phyloP scores from a whole-genome alignment of 495 filamentous ascomycete genomes.

The Penicillium ucsense region DNA sequence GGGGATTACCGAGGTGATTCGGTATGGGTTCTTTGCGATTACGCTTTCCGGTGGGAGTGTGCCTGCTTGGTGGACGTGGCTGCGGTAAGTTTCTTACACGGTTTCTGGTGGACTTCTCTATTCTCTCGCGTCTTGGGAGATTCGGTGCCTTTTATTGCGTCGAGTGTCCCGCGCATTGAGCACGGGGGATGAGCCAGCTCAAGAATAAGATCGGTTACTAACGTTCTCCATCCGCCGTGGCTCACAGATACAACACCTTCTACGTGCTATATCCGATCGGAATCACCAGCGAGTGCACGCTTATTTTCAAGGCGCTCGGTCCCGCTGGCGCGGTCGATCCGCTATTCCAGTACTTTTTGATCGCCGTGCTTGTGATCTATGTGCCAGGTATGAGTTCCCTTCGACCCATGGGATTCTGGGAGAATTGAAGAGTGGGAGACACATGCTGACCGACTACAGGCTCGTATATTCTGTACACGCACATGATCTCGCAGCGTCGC shows the following conservation, averaged over 20 bases:
- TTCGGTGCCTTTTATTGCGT: too few relatives aligned
- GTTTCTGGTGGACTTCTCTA: constrained; percentile 1
- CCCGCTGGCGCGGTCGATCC: constrained; percentile 44
- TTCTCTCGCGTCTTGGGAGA: not conserved
- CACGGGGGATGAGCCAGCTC: too few relatives aligned
- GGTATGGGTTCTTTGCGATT: constrained; percentile 80
- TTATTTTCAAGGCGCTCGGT: constrained; percentile 56
- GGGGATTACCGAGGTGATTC: constrained; percentile 76
- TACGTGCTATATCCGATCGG: constrained; percentile 86
- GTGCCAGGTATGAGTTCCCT: constrained; percentile 58
- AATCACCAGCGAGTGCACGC: constrained; percentile 72
- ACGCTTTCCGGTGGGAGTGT: constrained; percentile 49
- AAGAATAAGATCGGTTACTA: too few relatives aligned
- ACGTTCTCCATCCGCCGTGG: too few relatives aligned
- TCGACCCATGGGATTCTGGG: not conserved
- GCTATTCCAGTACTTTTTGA: constrained; percentile 48
- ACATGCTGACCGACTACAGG: constrained; percentile 39
- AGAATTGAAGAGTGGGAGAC: not conserved
- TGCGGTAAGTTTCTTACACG: constrained; percentile 38
- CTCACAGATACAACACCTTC: constrained; percentile 72
- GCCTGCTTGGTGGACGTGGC: constrained; percentile 63
- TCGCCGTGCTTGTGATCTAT: constrained; percentile 59
- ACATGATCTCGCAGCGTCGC: constrained; percentile 85
- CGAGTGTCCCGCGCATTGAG: too few relatives aligned
- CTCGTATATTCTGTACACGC: constrained; percentile 77